Conservation (phyloP, 257 asterid species). For the Paraleonurus japonicus region DNA sequence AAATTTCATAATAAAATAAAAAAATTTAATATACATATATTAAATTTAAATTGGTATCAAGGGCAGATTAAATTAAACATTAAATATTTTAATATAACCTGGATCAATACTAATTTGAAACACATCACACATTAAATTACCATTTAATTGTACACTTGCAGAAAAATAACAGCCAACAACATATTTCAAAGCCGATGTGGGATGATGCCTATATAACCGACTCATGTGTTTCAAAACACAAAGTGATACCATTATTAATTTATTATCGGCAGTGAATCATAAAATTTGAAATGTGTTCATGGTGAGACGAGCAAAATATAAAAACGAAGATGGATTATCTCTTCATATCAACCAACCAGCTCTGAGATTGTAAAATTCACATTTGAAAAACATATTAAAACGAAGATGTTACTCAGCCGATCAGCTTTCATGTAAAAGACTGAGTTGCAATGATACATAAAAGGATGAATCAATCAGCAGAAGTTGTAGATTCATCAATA, state of each 20-base stretch:
- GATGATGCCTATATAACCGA: not conserved
- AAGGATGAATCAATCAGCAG: not conserved
- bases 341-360: not conserved
- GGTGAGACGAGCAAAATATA: too few relatives aligned
- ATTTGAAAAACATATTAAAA: too few relatives aligned
- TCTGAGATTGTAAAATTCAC: not conserved
- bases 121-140: not conserved
- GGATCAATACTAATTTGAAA: slow-evolving; percentile 38
- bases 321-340: too few relatives aligned
- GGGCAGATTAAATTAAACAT: slow-evolving; percentile 26
- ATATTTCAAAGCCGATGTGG: not conserved
- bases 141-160: not conserved
- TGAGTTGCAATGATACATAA: not conserved
- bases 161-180: not conserved
- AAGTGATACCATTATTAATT: too few relatives aligned
- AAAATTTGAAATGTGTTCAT: not conserved
- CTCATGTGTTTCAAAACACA: not conserved
- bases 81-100: too few relatives aligned
- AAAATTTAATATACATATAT: too few relatives aligned
- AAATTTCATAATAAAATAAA: too few relatives aligned
- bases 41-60: slow-evolving; percentile 40
- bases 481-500: slow-evolving; percentile 49
- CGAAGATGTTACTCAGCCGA: not conserved
- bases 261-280: not conserved
- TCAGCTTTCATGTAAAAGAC: not conserved